Evolutionary conservation across 2,329 filamentous ascomycete species (phyloP).

Genomic region (Fusarium chaquense): DNA sequence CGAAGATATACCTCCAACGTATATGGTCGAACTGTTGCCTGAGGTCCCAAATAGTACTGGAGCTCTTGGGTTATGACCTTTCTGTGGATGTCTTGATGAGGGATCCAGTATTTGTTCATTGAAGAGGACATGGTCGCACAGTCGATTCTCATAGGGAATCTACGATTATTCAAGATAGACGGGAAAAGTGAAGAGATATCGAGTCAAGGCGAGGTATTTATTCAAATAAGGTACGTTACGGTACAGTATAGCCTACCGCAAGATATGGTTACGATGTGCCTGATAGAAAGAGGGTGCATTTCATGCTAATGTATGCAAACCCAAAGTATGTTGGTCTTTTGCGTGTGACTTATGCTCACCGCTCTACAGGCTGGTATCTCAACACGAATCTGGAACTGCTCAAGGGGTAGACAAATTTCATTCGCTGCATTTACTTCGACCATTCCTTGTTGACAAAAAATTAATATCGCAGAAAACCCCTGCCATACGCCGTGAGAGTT

Average conservation of each 20-base stretch:
- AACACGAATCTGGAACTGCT: constrained; percentile 39
- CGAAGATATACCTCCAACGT: constrained; percentile 64
- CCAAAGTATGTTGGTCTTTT: constrained; percentile 43
- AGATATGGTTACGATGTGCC: constrained; percentile 41
- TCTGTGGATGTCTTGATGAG: constrained; percentile 69
- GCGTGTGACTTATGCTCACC: constrained; percentile 46
- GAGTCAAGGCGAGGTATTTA: constrained; percentile 46
- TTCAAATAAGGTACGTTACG: constrained; percentile 22
- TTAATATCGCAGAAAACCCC: constrained; percentile 43
- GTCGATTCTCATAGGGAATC: constrained; percentile 25
- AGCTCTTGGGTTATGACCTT: constrained; percentile 70
- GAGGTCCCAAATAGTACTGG: constrained; percentile 68
- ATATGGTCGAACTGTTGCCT: constrained; percentile 68
- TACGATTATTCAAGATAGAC: constrained; percentile 26
- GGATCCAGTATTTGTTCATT: constrained; percentile 72
- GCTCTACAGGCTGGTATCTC: constrained; percentile 41
- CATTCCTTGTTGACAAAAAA: constrained; percentile 43
- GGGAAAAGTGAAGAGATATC: constrained; percentile 21
- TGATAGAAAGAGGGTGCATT: constrained; percentile 41
- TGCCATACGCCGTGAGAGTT: constrained; percentile 43
- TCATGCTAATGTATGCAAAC: constrained; percentile 45
- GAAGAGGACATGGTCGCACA: constrained; percentile 45
- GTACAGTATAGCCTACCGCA: constrained; percentile 29
- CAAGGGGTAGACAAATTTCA: constrained; percentile 39
- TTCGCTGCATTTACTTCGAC: constrained; percentile 42